Conservation (phyloP, 345 rosid genomes). For the Cochlearia excelsa region DNA sequence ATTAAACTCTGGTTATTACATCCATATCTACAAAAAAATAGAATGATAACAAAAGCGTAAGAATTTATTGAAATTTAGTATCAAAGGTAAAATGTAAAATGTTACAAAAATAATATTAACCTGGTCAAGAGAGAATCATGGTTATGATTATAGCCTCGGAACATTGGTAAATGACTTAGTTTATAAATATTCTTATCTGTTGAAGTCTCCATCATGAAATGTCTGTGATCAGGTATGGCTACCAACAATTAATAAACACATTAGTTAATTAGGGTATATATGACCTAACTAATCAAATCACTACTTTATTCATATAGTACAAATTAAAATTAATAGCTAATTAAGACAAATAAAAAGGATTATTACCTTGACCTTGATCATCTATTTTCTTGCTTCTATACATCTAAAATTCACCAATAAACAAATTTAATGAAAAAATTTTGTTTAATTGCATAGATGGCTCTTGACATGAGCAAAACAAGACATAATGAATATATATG, state of each 20-base stretch:
- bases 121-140: conserved; percentile 48
- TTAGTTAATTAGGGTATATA: background rate
- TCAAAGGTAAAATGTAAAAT: background rate
- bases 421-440: background rate
- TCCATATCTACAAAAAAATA: conserved; percentile 46
- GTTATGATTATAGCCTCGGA: conserved; percentile 46
- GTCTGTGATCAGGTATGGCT: conserved; percentile 57
- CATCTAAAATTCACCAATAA: conserved; percentile 47
- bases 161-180: conserved; percentile 76
- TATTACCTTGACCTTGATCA: conserved; percentile 60
- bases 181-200: conserved; percentile 62
- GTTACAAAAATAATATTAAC: conserved; percentile 26
- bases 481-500: too few species aligned
- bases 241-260: conserved; percentile 22
- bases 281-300: conserved; percentile 30
- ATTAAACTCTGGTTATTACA: conserved; percentile 38
- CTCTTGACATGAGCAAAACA: too few species aligned
- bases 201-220: conserved; percentile 51
- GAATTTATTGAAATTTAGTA: background rate
- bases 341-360: conserved; percentile 4
- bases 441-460: background rate
- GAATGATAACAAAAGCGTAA: background rate
- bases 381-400: conserved; percentile 79
- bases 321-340: background rate
- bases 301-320: background rate